Percentiles rank a stretch among this genome's conserved stretches.
Evolutionary conservation across 192 early-diverging fungal species (phyloP).

Genomic region (Coemansia sp.): DNA sequence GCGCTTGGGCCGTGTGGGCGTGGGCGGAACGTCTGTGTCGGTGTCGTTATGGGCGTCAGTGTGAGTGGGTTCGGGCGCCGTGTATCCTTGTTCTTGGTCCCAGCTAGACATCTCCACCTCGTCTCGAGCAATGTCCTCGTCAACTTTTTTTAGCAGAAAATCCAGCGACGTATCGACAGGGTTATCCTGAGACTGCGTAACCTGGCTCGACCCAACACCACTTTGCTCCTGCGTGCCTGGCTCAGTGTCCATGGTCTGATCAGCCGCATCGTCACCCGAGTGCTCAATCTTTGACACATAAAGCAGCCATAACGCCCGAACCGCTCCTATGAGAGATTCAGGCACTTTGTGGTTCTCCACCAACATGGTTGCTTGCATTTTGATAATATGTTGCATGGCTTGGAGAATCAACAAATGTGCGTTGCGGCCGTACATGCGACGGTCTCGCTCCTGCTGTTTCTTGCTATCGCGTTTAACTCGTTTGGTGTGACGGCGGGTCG

Average conservation of each 20-base stretch:
- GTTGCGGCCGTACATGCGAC: constrained; percentile 29
- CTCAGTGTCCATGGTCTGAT: not conserved
- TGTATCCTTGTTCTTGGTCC: constrained; percentile 11
- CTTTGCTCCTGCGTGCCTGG: not conserved
- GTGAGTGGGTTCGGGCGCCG: too few species aligned
- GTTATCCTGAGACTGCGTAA: constrained; percentile 11
- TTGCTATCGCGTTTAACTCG: constrained; percentile 17
- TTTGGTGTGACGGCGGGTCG: constrained; percentile 24
- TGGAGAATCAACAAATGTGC: constrained; percentile 38
- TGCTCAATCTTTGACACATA: constrained; percentile 34
- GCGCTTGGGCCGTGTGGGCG: not conserved
- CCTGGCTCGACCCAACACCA: not conserved
- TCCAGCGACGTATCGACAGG: constrained; percentile 32
- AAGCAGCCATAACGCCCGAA: constrained; percentile 37
- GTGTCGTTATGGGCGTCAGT: too few species aligned
- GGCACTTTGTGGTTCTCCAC: constrained; percentile 30
- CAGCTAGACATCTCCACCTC: constrained; percentile 33
- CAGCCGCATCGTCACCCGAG: not conserved
- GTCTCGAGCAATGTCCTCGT: constrained; percentile 47
- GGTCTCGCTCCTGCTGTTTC: not conserved
- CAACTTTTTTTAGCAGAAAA: constrained; percentile 29
- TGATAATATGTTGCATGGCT: constrained; percentile 36
- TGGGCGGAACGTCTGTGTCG: not conserved
- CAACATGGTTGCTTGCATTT: constrained; percentile 28
- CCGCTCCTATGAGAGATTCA: constrained; percentile 18